Base-by-base conservation (phyloP, 441 rosid species). In the Populus trichocarpa region DNA sequence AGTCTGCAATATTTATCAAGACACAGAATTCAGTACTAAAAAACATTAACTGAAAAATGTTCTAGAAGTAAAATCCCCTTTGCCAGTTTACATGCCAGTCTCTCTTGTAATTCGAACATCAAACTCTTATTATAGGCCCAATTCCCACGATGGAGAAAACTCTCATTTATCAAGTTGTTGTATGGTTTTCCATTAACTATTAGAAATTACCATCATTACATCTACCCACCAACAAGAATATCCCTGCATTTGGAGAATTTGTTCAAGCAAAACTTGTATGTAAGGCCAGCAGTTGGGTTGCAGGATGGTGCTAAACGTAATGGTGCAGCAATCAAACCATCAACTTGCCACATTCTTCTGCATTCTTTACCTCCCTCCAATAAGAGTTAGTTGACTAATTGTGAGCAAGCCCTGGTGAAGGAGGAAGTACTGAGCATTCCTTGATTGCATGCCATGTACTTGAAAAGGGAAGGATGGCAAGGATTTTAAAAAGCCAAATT, bases 1-100 rank as follows among this genome's bases (percentile, higher is more conserved):
- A 12, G 92, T 81, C 97, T 95, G 92, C 74, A 71, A 36, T n/a
- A 69, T 46, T 66, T 70, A 59, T 69, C 76, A 50, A 77, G 57
- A 82, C 81, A 77, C 66, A 84, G 76, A 75, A 72, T 5, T 66
- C 42, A 74, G 33, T 14, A 28, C 22, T 9, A 30, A 11, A 25
- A 64, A 61, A 28, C 36, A 30, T 3, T 3, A 40, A 26, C 3
- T 26, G 35, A 73, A 53, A 69, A 40, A 63, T 8, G 26, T 23
- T 32, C 25, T 36, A 73, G 13, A 66, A 18, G 26, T 46, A 8
- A 70, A 46, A 70, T 36, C 3, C 4, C 32, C 32, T 30, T 30
- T 30, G 32, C 32, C 32, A 30, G 4, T 3, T 25, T 25, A 4
- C 32, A 30, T 0, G 32, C 32, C 32, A 53, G 0, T 53, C n/a